These are phyloP conservation scores for Rasamsonia emersonii DNA, from an alignment of 2,329 filamentous ascomycete species.

Conservation along the genomic window DNA sequence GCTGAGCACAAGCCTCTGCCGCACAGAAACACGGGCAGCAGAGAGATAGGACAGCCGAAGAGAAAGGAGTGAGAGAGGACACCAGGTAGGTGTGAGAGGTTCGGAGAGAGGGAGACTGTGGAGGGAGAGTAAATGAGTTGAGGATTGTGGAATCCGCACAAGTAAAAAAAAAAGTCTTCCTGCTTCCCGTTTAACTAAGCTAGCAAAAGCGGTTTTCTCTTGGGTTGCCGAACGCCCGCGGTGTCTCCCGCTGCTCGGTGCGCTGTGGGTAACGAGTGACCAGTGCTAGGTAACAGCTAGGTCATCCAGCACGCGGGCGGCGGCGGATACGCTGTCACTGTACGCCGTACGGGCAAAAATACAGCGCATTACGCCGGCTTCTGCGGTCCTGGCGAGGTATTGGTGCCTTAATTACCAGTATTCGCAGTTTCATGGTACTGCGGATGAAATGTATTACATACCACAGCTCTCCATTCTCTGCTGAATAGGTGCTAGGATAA, in stretches of 20 bases:
- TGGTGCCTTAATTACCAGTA: too few species aligned
- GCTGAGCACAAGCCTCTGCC: conserved; percentile 11
- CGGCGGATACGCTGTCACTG: too few species aligned
- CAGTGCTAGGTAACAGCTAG: too few species aligned
- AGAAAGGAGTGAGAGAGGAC: conserved; percentile 12
- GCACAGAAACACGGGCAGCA: conserved; percentile 13
- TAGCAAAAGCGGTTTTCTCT: conserved; percentile 8
- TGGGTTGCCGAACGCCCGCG: conserved; percentile 15
- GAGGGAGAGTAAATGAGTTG: conserved; percentile 12
- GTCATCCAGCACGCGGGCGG: too few species aligned
- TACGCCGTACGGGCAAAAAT: too few species aligned
- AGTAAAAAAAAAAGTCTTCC: conserved; percentile 12
- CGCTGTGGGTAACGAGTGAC: conserved; percentile 15
- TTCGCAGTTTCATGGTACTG: too few species aligned
- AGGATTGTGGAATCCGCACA: conserved; percentile 11
- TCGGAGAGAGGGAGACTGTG: conserved; percentile 13
- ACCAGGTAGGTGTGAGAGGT: conserved; percentile 13
- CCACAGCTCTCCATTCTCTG: too few species aligned
- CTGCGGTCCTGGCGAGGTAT: too few species aligned
- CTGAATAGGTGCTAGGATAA: too few species aligned
- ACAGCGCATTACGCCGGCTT: too few species aligned
- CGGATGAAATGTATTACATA: too few species aligned
- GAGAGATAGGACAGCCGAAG: conserved; percentile 9
- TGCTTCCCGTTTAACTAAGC: conserved; percentile 1
- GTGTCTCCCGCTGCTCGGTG: background rate